Base-by-base conservation (phyloP, 139 green algal species). In the Trebouxia sp. region DNA sequence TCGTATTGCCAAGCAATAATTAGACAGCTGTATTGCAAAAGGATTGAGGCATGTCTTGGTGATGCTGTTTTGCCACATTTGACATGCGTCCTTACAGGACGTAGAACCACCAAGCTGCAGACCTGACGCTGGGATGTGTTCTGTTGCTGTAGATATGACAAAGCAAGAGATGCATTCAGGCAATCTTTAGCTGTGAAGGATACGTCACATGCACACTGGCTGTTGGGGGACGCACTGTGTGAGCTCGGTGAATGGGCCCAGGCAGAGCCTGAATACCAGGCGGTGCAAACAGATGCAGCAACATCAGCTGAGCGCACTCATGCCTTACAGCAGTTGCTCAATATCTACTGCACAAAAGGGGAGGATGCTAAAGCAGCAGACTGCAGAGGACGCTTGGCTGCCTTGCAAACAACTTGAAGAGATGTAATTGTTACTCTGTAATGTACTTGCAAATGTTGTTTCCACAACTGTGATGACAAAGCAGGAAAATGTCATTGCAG, bases 191-290 rank as follows among this genome's bases (percentile, higher is more conserved):
- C 43, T 15, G 35, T 78, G 9, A 50, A 48, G 42, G 65, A 83
- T 56, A 35, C 8, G 28, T 43, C 43, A 38, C 42, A 43, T 43
- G 20, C 75, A 26, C 79, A 45, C 28, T 75, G 43, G 35, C 41
- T 78, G 30, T 28, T 83, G 22, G 79, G 79, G 8, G 79, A 83
- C 35, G 79, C 79, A 30, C 28, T 78, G 47, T 83, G n/a, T 6
- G 65, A 83, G 48, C 37, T 70, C 47, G 48, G 74, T n/a, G 65
- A 78, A 17, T 35, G 69, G 65, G 22, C 0, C n/a, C 42, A 70
- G 6, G 65, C 65, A 41, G 42, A 67, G 74, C 5, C n/a, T 20
- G 30, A 79, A 0, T 79, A 66, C 50, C 26, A 66, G 14, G 47
- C 47, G 32, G 74, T 47, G 4, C 30, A 43, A 35, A 15, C 20